These are phyloP conservation scores for Achaetomium macrosporum DNA, from an alignment of 2,329 filamentous ascomycete genomes.

Conservation along the genomic window DNA sequence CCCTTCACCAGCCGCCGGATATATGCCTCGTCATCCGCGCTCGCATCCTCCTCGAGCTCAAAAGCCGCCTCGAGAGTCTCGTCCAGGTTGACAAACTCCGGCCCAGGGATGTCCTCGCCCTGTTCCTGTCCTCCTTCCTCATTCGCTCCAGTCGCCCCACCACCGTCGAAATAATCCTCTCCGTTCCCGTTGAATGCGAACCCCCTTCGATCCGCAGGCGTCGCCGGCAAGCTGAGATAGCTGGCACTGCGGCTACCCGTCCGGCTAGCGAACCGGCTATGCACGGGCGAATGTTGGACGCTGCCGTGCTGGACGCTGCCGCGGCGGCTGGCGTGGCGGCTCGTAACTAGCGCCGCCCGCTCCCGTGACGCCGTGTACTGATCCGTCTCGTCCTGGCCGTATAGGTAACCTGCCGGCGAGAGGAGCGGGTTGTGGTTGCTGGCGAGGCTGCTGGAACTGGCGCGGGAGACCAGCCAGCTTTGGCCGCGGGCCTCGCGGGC, in stretches of 20 bases:
- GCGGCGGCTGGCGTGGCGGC: background rate
- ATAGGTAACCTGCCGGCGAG: slow-evolving; percentile 44
- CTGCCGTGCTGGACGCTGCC: background rate
- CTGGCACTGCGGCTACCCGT: slow-evolving; percentile 23
- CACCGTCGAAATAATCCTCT: slow-evolving; percentile 42
- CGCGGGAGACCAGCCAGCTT: slow-evolving; percentile 60
- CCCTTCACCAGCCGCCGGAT: slow-evolving; percentile 52
- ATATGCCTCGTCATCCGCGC: slow-evolving; percentile 49
- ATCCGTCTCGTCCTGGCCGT: slow-evolving; percentile 43
- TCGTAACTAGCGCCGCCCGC: background rate
- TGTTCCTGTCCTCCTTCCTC: slow-evolving; percentile 26
- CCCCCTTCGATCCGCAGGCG: slow-evolving; percentile 41
- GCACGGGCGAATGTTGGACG: slow-evolving; percentile 17
- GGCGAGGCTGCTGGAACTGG: slow-evolving; percentile 57
- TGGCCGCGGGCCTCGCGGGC: slow-evolving; percentile 63
- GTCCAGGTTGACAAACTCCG: slow-evolving; percentile 92
- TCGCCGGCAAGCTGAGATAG: slow-evolving; percentile 34
- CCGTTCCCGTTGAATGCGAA: slow-evolving; percentile 19
- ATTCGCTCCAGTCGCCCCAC: slow-evolving; percentile 21
- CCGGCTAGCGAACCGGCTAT: slow-evolving; percentile 45
- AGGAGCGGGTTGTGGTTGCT: slow-evolving; percentile 32
- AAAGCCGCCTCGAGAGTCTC: slow-evolving; percentile 57
- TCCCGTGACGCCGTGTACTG: slow-evolving; percentile 28
- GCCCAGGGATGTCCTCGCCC: slow-evolving; percentile 55
- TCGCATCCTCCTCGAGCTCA: slow-evolving; percentile 33